Evolutionary conservation across 306 rosid genomes (phyloP), one percentile per base, ranked within the genome.

Genomic region (Acacia crassicarpa): DNA sequence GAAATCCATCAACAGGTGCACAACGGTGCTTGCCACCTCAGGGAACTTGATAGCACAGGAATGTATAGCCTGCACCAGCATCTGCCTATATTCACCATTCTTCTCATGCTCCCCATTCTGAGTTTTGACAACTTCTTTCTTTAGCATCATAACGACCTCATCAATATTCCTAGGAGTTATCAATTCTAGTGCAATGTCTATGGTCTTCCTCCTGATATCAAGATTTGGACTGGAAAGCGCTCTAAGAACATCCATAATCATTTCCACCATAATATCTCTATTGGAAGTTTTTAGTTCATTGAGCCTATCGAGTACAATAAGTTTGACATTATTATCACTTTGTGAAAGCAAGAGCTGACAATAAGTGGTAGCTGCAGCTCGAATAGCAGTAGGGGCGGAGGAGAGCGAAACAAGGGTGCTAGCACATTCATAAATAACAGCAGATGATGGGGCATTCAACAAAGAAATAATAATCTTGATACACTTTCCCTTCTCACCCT

Each of bases 1-100:
- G 91, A 95, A 95, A 84, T 95, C 99, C 99, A 95, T 95, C 88
- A 95, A 75, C 75, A 94, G 88, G 85, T 95, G 98, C 73, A 95
- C 99, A 82, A 95, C 99, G 2, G 97, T 90, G 88, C 98, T 92
- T 0, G 99, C 98, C 12, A 93, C 99, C 90, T 91, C 97, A 0
- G 99, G 99, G 86, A 93, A 95, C 94, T 95, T 95, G 46, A 95
- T 88, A 4, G 99, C 99, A 73, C 99, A 95, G 1, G 98, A 82
- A 78, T 93, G 98, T 27, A 95, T 95, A 0, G 99, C 97, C 40
- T 95, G 99, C 74, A 95, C 98, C 74, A 95, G 75, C 92, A 95
- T 93, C 85, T 95, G 99, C 88, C 99, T 88, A 32, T 95, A 98
- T 8, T 96, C 98, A 53, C 89, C 93, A 91, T 93, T 95, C 97